Conservation (phyloP, 768 basidiomycete species). For the Boletales sp. region DNA sequence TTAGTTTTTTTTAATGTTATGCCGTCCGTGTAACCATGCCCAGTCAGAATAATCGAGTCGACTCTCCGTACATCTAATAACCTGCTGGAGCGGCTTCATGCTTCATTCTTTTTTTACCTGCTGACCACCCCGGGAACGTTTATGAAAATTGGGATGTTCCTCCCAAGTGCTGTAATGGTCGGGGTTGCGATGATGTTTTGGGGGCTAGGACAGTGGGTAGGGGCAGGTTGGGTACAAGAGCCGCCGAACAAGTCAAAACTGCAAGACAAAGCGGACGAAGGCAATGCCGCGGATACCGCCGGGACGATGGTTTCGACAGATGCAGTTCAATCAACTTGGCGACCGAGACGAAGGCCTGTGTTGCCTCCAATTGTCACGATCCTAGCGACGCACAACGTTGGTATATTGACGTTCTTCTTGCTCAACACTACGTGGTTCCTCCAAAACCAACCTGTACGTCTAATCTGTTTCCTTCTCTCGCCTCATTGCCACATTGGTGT, state of each 20-base stretch:
- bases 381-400: constrained; percentile 52
- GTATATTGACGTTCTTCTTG: constrained; percentile 46
- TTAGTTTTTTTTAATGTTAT: constrained; percentile 32
- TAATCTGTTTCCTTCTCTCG: background rate
- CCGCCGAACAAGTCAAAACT: background rate
- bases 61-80: constrained; percentile 90
- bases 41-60: constrained; percentile 73
- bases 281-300: constrained; percentile 5
- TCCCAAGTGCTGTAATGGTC: constrained; percentile 83
- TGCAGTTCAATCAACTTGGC: constrained; percentile 3
- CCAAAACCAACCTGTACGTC: constrained; percentile 39
- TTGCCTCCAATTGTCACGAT: constrained; percentile 52
- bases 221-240: constrained; percentile 51
- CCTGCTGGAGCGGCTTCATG: constrained; percentile 91
- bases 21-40: background rate
- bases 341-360: constrained; percentile 48
- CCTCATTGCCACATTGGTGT: constrained; percentile 17
- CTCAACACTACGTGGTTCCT: constrained; percentile 46
- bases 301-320: background rate
- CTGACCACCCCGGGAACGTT: constrained; percentile 53
- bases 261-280: constrained; percentile 5
- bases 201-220: constrained; percentile 73
- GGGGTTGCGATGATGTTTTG: constrained; percentile 83
- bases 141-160: constrained; percentile 86
- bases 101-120: constrained; percentile 97